These are phyloP conservation scores for Eucalyptus coolabah DNA, from an alignment of 345 rosid species.

Conservation along the genomic window DNA sequence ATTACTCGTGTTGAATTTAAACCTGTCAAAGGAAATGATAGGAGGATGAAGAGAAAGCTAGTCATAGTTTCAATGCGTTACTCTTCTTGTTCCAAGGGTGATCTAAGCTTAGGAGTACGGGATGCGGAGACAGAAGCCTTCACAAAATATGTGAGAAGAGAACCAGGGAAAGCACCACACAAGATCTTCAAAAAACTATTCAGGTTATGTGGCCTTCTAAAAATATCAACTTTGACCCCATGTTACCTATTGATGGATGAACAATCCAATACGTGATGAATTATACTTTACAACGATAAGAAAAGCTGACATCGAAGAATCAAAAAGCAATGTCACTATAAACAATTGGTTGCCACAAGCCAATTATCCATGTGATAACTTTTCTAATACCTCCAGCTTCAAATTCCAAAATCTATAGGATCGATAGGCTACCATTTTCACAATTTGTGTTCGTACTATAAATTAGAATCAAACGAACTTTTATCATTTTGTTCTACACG, in stretches of 20 bases:
- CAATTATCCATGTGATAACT: too few species aligned
- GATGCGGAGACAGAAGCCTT: background rate
- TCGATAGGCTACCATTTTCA: too few species aligned
- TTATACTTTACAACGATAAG: too few species aligned
- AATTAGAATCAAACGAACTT: too few species aligned
- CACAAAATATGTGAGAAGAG: background rate
- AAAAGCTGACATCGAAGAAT: rapidly evolving
- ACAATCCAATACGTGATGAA: rapidly evolving
- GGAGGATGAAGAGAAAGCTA: background rate
- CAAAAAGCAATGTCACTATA: too few species aligned
- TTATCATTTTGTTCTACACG: too few species aligned
- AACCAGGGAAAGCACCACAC: background rate
- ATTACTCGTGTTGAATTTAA: background rate
- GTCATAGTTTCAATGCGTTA: background rate
- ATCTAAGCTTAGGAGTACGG: background rate
- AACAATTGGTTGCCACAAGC: too few species aligned
- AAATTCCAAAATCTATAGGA: too few species aligned
- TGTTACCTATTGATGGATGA: too few species aligned
- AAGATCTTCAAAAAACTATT: background rate
- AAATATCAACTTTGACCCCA: background rate
- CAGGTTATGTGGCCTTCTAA: background rate
- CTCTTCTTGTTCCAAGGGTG: background rate
- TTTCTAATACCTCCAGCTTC: too few species aligned
- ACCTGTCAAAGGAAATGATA: background rate
- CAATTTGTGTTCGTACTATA: too few species aligned